Percentiles rank a stretch among this genome's conserved stretches.
Conservation (phyloP, 78 protist genomes). For the Dictyostelium purpureum region DNA sequence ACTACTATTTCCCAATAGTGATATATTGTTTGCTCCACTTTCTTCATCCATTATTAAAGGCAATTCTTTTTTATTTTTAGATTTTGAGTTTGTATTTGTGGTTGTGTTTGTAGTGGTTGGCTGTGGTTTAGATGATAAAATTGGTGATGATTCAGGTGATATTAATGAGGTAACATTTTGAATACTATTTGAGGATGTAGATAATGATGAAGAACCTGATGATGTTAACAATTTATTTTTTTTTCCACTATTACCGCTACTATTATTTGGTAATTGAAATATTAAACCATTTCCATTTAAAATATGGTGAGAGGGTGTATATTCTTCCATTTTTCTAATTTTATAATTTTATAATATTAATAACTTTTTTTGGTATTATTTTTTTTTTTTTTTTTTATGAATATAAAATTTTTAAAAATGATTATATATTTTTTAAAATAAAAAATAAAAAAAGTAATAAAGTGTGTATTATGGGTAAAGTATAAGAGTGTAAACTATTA, state of each 20-base stretch:
- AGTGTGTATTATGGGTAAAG: no score
- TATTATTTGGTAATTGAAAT: not conserved
- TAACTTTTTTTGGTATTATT: not conserved
- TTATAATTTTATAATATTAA: not conserved
- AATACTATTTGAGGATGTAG: not conserved
- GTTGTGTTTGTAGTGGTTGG: not conserved
- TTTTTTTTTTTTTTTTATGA: not conserved
- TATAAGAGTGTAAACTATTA: no score
- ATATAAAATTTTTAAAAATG: not conserved
- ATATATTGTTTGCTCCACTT: not conserved
- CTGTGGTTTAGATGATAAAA: not conserved
- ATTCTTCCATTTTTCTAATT: not conserved
- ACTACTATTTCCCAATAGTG: not conserved
- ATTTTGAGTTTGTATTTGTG: not conserved
- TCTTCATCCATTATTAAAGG: not conserved
- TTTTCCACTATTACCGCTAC: not conserved
- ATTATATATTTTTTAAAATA: not conserved
- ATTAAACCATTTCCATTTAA: not conserved
- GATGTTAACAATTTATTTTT: not conserved
- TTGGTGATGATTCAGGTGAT: conserved; percentile 62
- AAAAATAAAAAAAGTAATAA: not conserved
- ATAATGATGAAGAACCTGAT: not conserved
- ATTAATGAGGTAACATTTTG: conserved; percentile 32
- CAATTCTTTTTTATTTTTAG: not conserved
- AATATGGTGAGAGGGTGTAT: not conserved